Conservation (phyloP, 495 filamentous ascomycete species). For the Pseudomonodictys pantanalensis region DNA sequence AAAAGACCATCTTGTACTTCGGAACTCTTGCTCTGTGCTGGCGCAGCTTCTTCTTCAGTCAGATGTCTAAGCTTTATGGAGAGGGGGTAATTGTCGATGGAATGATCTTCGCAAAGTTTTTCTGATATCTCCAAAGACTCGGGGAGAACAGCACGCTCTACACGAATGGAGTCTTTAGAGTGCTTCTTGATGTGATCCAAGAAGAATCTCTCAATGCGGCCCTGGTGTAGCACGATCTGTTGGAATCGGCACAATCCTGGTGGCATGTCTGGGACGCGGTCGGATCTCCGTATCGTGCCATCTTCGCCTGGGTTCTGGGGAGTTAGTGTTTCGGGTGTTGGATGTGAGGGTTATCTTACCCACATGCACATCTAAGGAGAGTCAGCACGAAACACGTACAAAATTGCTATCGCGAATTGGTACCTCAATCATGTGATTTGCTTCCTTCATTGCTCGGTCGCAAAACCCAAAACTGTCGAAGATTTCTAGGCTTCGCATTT, state of each 20-base stretch:
- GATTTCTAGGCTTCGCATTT: constrained; percentile 59
- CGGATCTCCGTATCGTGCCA: constrained; percentile 53
- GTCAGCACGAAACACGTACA: no score
- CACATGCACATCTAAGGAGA: constrained; percentile 37
- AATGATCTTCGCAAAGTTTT: constrained; percentile 42
- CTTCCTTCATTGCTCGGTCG: constrained; percentile 59
- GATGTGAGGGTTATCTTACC: constrained; percentile 18
- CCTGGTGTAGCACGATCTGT: constrained; percentile 41
- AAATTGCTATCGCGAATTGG: constrained; percentile 38
- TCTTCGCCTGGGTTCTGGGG: constrained; percentile 44
- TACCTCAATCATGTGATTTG: constrained; percentile 47
- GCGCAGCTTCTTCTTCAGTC: constrained; percentile 39
- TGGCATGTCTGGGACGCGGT: constrained; percentile 53
- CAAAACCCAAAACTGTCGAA: constrained; percentile 66
- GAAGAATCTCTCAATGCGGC: constrained; percentile 42
- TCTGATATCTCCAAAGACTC: constrained; percentile 41
- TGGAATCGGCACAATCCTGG: constrained; percentile 48
- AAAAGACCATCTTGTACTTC: constrained; percentile 48
- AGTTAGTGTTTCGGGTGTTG: neutral
- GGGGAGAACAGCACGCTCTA: constrained; percentile 37
- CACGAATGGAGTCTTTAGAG: constrained; percentile 24
- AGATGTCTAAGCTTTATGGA: constrained; percentile 37
- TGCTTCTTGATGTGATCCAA: constrained; percentile 38
- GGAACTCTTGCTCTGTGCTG: constrained; percentile 37
- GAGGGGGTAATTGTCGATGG: constrained; percentile 49